Percentiles rank a stretch among this genome's conserved stretches.
Conservation (phyloP, 2,329 filamentous ascomycete genomes). For the Magnaporthiopsis poae region DNA sequence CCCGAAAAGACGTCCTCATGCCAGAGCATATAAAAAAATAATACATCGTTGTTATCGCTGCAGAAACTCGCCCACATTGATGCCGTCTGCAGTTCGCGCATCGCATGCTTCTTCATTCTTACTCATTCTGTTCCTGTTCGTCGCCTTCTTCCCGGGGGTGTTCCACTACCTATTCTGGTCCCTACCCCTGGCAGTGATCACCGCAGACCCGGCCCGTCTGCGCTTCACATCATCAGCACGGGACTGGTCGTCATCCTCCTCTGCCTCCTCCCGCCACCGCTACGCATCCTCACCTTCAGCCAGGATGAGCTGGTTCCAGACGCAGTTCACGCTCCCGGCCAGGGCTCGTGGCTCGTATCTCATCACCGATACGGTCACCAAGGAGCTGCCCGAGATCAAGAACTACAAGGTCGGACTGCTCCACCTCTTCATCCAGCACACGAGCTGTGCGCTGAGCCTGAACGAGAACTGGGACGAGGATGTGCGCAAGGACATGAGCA, state of each 20-base stretch:
- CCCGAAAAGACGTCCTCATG: neutral
- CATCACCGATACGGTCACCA: slow-evolving; percentile 65
- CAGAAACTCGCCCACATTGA: slow-evolving; percentile 9
- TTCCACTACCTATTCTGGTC: slow-evolving; percentile 42
- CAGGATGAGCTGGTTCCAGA: slow-evolving; percentile 71
- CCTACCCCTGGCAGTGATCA: slow-evolving; percentile 34
- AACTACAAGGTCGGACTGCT: slow-evolving; percentile 77
- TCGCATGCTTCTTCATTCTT: slow-evolving; percentile 17
- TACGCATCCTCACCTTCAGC: slow-evolving; percentile 25
- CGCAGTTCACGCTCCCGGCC: slow-evolving; percentile 68
- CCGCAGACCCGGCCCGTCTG: slow-evolving; percentile 9
- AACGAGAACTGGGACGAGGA: slow-evolving; percentile 87
- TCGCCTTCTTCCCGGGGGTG: slow-evolving; percentile 41
- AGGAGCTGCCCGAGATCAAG: slow-evolving; percentile 66
- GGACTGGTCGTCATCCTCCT: slow-evolving; percentile 11
- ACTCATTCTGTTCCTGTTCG: slow-evolving; percentile 37
- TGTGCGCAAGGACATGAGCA: slow-evolving; percentile 87
- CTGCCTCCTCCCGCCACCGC: slow-evolving; percentile 9
- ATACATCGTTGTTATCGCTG: neutral
- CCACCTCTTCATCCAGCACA: slow-evolving; percentile 91
- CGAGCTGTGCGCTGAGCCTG: slow-evolving; percentile 75
- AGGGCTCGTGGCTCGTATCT: slow-evolving; percentile 78
- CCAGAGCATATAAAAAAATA: neutral
- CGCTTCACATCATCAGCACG: neutral
- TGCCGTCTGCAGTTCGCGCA: slow-evolving; percentile 30